A percentile compares a stretch with the other conserved stretches of the same genome.
These are phyloP conservation scores for Suillus spraguei DNA, from an alignment of 768 basidiomycete genomes.

Conservation along the genomic window DNA sequence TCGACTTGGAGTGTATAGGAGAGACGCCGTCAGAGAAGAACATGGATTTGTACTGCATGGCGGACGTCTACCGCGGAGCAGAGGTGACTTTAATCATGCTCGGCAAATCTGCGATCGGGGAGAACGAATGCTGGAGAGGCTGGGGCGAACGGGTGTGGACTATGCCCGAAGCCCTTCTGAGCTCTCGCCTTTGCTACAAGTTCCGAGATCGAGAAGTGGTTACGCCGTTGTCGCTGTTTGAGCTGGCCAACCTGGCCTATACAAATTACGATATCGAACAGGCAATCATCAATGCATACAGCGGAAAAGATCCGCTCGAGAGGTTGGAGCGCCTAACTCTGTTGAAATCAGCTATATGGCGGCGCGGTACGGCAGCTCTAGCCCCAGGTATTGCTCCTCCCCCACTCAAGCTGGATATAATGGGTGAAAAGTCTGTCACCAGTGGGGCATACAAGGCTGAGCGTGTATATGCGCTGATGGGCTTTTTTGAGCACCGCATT, in stretches of 20 bases:
- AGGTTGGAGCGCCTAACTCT: constrained; percentile 20
- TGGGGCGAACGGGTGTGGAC: constrained; percentile 23
- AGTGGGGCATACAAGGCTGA: constrained; percentile 20
- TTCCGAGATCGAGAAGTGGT: constrained; percentile 11
- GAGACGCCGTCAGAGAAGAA: constrained; percentile 19
- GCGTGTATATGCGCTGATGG: constrained; percentile 25
- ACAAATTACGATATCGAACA: constrained; percentile 13
- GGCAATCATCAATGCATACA: constrained; percentile 18
- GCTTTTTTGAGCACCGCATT: constrained; percentile 26
- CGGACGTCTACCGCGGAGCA: constrained; percentile 21
- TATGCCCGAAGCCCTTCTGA: constrained; percentile 12
- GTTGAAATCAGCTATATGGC: constrained; percentile 24
- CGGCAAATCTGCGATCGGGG: constrained; percentile 7
- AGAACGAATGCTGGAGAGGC: constrained; percentile 17
- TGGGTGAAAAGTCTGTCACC: background rate
- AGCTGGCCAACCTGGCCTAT: constrained; percentile 22
- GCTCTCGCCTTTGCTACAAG: constrained; percentile 12
- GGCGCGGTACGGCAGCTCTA: constrained; percentile 18
- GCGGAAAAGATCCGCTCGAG: constrained; percentile 14
- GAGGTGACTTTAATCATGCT: constrained; percentile 18
- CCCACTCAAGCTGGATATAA: background rate
- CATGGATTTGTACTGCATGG: constrained; percentile 21
- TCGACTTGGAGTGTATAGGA: constrained; percentile 22
- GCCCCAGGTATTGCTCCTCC: background rate
- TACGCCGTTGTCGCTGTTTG: background rate